Base-by-base conservation (phyloP, 768 basidiomycete species). In the Suillus lakei region DNA sequence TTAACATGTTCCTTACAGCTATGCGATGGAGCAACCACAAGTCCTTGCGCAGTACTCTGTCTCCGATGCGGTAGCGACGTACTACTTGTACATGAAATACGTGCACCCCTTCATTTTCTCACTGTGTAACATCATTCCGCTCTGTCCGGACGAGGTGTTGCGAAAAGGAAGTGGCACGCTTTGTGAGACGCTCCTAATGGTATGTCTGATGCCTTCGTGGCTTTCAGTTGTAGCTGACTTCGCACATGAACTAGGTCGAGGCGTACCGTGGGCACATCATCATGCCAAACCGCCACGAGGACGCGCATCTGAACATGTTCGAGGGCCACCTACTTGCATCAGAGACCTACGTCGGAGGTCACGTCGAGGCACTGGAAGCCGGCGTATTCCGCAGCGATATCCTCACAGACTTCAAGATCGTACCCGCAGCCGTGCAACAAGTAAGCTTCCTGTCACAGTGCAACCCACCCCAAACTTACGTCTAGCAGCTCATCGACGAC, bases 1-100 rank as follows among this genome's bases (percentile, higher is more conserved):
- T 26, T 39, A 18, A 39, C 26, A 6, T 39, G 16, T 39, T 9
- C 10, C 26, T 13, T 54, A 46, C 66, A 98, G 97, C 39, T 99
- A 99, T 78, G 98, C 98, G 0, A 83, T 94, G 76, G 98, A 99
- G 73, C 95, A 96, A 70, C 98, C 98, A 0, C 96, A 99, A 73
- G 78, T 88, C 2, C 87, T 99, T 21, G 97, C 98, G 0, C 94
- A 96, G 73, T 99, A 99, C 78, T 99, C 98, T 70, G 98, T 99
- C 32, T 99, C 98, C 76, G 98, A 99, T 84, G 98, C 98, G 0
- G 98, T 99, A 12, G 97, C 98, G n/a, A 99, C 98, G 1, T 99
- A 99, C 77, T 99, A 99, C 77, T 86, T 99, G 41, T 99, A 99
- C 80, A 99, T 99, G 98, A 99, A 99, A 96, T 99, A 99, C 72